Percentiles rank a stretch among this genome's conserved stretches.
Evolutionary conservation across 768 basidiomycete genomes (phyloP).

Genomic region (Jaapia argillacea): DNA sequence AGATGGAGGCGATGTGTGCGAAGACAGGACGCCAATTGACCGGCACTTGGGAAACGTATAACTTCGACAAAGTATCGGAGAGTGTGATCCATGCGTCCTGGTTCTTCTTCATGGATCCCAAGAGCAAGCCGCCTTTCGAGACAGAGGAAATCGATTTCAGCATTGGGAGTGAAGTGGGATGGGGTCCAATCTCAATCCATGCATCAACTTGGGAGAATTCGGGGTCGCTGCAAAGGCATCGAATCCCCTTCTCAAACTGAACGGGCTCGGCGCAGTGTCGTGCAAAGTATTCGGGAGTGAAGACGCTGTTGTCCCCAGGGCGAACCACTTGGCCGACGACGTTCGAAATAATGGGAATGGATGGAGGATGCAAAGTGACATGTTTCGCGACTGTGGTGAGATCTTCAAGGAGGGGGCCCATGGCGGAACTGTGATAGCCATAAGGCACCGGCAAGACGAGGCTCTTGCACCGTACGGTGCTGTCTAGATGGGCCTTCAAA

Average conservation of each 20-base stretch:
- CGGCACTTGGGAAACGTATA: slow-evolving; percentile 32
- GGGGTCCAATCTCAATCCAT: slow-evolving; percentile 65
- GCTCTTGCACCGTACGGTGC: slow-evolving; percentile 24
- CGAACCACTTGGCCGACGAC: slow-evolving; percentile 42
- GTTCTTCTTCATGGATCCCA: slow-evolving; percentile 41
- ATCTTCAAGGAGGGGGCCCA: slow-evolving; percentile 45
- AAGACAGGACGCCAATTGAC: slow-evolving; percentile 52
- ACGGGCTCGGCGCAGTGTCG: slow-evolving; percentile 53
- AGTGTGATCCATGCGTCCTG: slow-evolving; percentile 36
- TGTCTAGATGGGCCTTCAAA: slow-evolving; percentile 33
- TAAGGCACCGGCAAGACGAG: slow-evolving; percentile 42
- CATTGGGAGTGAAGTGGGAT: slow-evolving; percentile 47
- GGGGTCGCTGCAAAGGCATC: slow-evolving; percentile 22
- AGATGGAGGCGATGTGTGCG: slow-evolving; percentile 1
- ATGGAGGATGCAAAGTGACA: slow-evolving; percentile 33
- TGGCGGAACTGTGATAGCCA: slow-evolving; percentile 58
- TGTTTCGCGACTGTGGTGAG: slow-evolving; percentile 29
- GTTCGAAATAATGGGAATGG: slow-evolving; percentile 53
- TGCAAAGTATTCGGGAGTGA: slow-evolving; percentile 42
- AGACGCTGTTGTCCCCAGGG: slow-evolving; percentile 39
- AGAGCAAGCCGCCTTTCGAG: slow-evolving; percentile 22
- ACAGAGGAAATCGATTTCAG: slow-evolving; percentile 31
- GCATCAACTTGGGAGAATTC: slow-evolving; percentile 23
- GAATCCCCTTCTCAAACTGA: slow-evolving; percentile 40
- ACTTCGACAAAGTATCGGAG: slow-evolving; percentile 30